Evolutionary conservation across 2,329 filamentous ascomycete genomes (phyloP), one percentile per base, ranked within the genome.

Genomic region (Chaetomium strumarium): DNA sequence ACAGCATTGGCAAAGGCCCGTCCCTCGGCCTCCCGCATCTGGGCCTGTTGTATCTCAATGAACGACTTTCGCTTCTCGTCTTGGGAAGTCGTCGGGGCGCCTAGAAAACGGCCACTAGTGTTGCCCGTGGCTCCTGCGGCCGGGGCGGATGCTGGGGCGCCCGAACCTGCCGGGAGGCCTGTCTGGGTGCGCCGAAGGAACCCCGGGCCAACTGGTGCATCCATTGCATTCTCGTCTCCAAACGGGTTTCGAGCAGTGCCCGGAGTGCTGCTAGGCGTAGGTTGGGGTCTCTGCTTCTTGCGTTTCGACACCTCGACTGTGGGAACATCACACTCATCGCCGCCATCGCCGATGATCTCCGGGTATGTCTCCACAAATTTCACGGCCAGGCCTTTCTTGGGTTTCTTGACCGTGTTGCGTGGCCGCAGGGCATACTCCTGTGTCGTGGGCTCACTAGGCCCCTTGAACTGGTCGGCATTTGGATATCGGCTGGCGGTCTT

Each of bases 291-390:
- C 63, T 69, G 60, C 64, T 67, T 74, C 67, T 78, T 84, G 57
- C 72, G 74, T 65, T 74, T 77, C 5, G 82, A 84, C 50, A 96
- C 85, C 64, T 93, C 86, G 17, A 82, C 74, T 1, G 84, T 80
- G 1, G 88, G 87, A 9, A 79, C 72, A 49, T 88, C 83, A 50
- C 86, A 85, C 67, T 96, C 90, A 64, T 96, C 92, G 33, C 92
- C 92, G 53, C 92, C 92, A 68, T 92, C 85, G 43, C 92, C 92
- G 64, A 97, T 96, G 56, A 96, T 70, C 43, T 90, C 86, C 7
- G 91, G 90, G 50, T 78, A 75, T 10, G 77, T 78, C 60, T 88
- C 82, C 48, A 78, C 79, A 63, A 96, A 96, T 51, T 77, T 81
- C 34, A 96, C 91, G 5, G 74, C 74, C 56, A 93, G 73, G 10